Percentiles rank a stretch among this genome's conserved stretches.
Evolutionary conservation across 2,329 filamentous ascomycete genomes (phyloP).

Genomic region (Sporothrix dimorphospora): DNA sequence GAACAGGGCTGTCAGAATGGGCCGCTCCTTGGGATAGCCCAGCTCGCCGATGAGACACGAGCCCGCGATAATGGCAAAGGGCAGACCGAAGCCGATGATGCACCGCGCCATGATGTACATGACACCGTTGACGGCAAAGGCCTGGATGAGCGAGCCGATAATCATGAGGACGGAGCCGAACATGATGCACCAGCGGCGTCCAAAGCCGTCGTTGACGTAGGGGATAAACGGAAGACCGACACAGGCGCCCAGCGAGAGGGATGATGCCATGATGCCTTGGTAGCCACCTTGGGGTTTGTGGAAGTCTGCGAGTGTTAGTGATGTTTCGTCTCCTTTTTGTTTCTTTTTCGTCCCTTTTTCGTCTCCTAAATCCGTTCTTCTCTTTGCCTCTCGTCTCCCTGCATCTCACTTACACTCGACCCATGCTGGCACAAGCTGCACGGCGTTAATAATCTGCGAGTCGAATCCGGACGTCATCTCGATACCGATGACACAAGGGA

Average conservation of each 20-base stretch:
- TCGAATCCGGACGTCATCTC: constrained; percentile 64
- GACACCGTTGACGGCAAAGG: constrained; percentile 49
- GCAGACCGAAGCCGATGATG: constrained; percentile 64
- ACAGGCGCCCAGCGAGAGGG: constrained; percentile 57
- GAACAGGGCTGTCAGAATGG: constrained; percentile 61
- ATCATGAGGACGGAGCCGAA: constrained; percentile 57
- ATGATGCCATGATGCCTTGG: constrained; percentile 50
- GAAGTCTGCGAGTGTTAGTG: constrained; percentile 36
- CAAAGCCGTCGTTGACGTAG: constrained; percentile 54
- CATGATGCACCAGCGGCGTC: constrained; percentile 56
- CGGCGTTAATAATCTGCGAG: constrained; percentile 47
- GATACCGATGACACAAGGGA: constrained; percentile 62
- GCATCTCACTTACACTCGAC: constrained; percentile 39
- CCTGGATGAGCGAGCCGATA: constrained; percentile 56
- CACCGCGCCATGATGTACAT: constrained; percentile 65
- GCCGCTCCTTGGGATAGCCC: constrained; percentile 63
- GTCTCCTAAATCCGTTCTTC: neutral
- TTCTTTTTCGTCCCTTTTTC: neutral
- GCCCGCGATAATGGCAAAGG: constrained; percentile 61
- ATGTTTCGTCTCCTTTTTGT: neutral
- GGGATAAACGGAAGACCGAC: constrained; percentile 55
- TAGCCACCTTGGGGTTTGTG: constrained; percentile 39
- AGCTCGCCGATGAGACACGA: constrained; percentile 63
- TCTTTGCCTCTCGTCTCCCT: neutral
- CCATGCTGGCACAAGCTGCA: constrained; percentile 45